phyloP scores from a whole-genome alignment of 1,139 yeast genomes.

The Citeromyces hawaiiensis region DNA sequence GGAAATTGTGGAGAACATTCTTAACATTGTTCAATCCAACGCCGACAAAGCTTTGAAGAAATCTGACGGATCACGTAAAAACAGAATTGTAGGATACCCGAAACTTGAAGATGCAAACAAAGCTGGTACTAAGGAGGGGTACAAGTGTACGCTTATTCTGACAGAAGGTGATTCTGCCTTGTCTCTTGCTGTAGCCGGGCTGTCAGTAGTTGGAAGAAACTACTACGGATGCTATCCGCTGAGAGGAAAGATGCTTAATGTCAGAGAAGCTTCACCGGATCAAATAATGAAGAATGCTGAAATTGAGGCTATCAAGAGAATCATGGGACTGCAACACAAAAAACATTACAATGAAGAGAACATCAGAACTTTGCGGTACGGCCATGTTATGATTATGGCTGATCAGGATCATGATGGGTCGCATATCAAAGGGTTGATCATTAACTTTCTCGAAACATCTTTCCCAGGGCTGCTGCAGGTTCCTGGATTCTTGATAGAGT shows the following conservation, averaged over 20 bases:
- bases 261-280: slow-evolving; percentile 91
- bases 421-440: slow-evolving; percentile 91
- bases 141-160: slow-evolving; percentile 80
- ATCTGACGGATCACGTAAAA: slow-evolving; percentile 81
- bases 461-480: slow-evolving; percentile 88
- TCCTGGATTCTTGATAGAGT: slow-evolving; percentile 88
- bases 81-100: slow-evolving; percentile 78
- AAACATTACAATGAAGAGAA: slow-evolving; percentile 56
- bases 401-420: slow-evolving; percentile 99
- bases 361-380: slow-evolving; percentile 71
- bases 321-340: slow-evolving; percentile 91
- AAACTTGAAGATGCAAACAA: slow-evolving; percentile 92
- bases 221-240: slow-evolving; percentile 92
- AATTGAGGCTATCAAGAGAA: slow-evolving; percentile 89
- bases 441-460: slow-evolving; percentile 84
- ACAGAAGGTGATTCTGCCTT: slow-evolving; percentile 98
- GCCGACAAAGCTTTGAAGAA: slow-evolving; percentile 82
- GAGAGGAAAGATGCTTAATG: slow-evolving; percentile 89
- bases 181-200: slow-evolving; percentile 86
- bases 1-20: slow-evolving; percentile 69
- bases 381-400: slow-evolving; percentile 98
- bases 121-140: slow-evolving; percentile 91
- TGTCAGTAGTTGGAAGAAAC: slow-evolving; percentile 93
- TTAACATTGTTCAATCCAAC: slow-evolving; percentile 74
- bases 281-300: slow-evolving; percentile 88